Evolutionary conservation across 164 flowering plant species (phyloP), one percentile per base, ranked within the genome.

Genomic region (Umbellularia californica): DNA sequence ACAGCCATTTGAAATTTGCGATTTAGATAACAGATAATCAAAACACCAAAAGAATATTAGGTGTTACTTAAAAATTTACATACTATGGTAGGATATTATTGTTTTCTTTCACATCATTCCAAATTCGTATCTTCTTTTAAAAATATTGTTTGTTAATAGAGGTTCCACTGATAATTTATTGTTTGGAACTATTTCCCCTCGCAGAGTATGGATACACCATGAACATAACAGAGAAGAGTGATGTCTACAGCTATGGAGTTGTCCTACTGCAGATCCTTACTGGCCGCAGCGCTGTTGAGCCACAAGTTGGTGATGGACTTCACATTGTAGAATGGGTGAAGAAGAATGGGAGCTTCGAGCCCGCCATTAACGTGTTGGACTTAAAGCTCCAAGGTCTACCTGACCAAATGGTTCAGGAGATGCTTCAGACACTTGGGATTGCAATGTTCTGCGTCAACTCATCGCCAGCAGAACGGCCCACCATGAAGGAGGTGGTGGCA

Each of bases 291-390:
- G 95, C 97, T 0, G 85, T 95, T 5, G 90, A 91, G 76, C 72
- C 90, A 1, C 88, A 84, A 27, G 74, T 86, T 9, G 91, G 88
- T 0, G 97, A 90, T 62, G 97, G 99, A 5, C 83, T 83, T 30
- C 99, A 95, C 83, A 91, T 95, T 41, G 98, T 93, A 1, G 99
- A 96, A 69, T 96, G 99, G 99, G 98, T 94, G 81, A 93, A 86
- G 83, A 87, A 88, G 84, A 93, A 89, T 73, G 97, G 95, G n/a
- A 89, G 92, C 78, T 89, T 86, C 52, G 94, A 92, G 79, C 93
- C 96, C 20, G 93, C 97, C 14, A 82, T 83, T 10, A 81, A 90
- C 3, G 83, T 95, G 2, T 85, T 96, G 1, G 99, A 93, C 58
- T 52, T 90, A 5, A 92, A 88, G 80, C 94, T 96, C 17, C 90